phyloP scores from a whole-genome alignment of 371 early-diverging fungal species.

The Mortierella sp. region DNA sequence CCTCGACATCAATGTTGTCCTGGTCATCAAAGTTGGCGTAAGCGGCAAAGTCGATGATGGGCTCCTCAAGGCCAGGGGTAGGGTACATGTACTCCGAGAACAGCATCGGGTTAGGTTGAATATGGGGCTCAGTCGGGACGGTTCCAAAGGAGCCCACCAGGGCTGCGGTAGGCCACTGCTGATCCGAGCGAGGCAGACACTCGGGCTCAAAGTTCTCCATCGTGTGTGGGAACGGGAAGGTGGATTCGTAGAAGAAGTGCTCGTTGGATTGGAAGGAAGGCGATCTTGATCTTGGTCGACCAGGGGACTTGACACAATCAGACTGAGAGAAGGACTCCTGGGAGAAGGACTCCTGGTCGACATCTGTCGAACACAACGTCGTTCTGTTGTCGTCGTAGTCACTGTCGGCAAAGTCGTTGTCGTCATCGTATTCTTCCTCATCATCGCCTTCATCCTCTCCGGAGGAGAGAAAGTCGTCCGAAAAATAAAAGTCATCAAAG shows the following conservation, averaged over 20 bases:
- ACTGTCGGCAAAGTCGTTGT: background rate
- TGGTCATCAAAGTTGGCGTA: background rate
- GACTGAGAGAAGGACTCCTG: background rate
- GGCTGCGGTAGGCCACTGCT: constrained; percentile 21
- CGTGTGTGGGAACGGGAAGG: constrained; percentile 7
- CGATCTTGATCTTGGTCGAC: background rate
- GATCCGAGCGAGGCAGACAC: constrained; percentile 27
- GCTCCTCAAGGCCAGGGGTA: background rate
- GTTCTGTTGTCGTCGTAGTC: background rate
- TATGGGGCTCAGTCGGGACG: background rate
- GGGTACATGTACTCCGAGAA: background rate
- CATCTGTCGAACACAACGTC: background rate
- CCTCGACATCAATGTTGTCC: background rate
- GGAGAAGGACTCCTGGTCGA: background rate
- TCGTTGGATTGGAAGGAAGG: constrained; percentile 10
- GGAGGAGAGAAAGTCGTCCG: background rate
- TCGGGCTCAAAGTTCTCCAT: constrained; percentile 48
- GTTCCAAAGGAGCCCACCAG: background rate
- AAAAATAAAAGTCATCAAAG: background rate
- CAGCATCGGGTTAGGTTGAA: background rate
- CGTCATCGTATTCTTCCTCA: no score
- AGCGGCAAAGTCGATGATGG: background rate
- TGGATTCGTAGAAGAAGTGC: background rate
- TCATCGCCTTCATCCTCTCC: background rate
- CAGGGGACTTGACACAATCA: background rate